phyloP scores from a whole-genome alignment of 108 stramenopile genomes.

The Cyclotella choctawhatcheeana region DNA sequence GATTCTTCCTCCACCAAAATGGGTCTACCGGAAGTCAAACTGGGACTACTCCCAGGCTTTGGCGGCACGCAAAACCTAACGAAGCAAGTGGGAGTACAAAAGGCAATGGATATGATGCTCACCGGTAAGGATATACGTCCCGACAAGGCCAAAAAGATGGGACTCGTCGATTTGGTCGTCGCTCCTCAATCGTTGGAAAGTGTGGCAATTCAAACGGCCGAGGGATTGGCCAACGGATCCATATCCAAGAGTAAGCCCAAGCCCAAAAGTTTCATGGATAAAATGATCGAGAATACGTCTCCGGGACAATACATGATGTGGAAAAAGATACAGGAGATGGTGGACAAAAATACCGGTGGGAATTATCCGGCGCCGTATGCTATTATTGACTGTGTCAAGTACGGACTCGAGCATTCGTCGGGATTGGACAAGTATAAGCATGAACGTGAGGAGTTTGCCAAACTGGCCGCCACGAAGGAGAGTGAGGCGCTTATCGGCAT shows the following conservation, averaged over 20 bases:
- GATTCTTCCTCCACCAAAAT: conserved; percentile 92
- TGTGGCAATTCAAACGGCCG: conserved; percentile 88
- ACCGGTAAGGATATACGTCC: conserved; percentile 96
- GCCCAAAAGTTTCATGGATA: conserved; percentile 79
- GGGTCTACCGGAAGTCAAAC: conserved; percentile 97
- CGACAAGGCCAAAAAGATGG: conserved; percentile 98
- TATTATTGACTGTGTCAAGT: conserved; percentile 94
- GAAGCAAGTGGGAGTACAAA: conserved; percentile 89
- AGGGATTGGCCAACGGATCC: conserved; percentile 82
- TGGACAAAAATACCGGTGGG: conserved; percentile 94
- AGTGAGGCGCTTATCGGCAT: conserved; percentile 95
- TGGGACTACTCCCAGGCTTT: conserved; percentile 97
- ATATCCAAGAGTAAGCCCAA: conserved; percentile 89
- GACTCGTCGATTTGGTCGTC: conserved; percentile 95
- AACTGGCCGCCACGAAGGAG: conserved; percentile 95
- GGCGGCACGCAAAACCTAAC: conserved; percentile 98
- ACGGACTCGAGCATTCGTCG: conserved; percentile 80
- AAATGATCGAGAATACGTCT: conserved; percentile 90
- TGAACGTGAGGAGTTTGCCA: conserved; percentile 96
- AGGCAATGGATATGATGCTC: conserved; percentile 97
- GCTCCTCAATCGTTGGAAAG: conserved; percentile 87
- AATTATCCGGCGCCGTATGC: conserved; percentile 95
- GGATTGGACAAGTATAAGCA: conserved; percentile 74
- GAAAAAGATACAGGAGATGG: conserved; percentile 92
- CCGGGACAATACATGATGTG: conserved; percentile 92